Conservation (phyloP, 73 alveolate genomes). For the Blepharisma stoltei region DNA sequence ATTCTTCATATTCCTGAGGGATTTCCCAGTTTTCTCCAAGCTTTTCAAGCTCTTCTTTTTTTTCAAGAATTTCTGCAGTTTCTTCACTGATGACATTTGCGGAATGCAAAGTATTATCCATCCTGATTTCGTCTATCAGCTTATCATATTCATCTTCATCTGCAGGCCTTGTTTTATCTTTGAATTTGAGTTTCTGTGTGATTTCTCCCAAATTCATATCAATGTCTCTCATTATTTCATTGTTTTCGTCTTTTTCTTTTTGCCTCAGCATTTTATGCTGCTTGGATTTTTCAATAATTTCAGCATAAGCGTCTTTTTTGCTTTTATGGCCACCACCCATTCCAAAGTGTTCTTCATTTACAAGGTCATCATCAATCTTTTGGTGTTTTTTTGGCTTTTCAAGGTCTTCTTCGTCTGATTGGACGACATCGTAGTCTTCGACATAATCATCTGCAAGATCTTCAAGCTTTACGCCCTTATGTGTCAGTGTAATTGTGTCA, state of each 20-base stretch:
- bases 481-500: slow-evolving; percentile 4
- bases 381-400: slow-evolving; percentile 3
- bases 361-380: slow-evolving; percentile 5
- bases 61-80: neutral
- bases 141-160: slow-evolving; percentile 21
- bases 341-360: slow-evolving; percentile 21
- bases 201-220: slow-evolving; percentile 16
- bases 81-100: neutral
- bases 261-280: slow-evolving; percentile 9
- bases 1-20: slow-evolving; percentile 4
- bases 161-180: slow-evolving; percentile 1
- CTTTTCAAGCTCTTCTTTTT: neutral
- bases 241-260: slow-evolving; percentile 21
- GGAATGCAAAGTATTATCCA: neutral
- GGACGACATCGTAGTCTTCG: slow-evolving; percentile 20
- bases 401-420: slow-evolving; percentile 8
- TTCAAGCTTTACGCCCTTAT: neutral
- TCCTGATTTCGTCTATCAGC: neutral
- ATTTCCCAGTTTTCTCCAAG: slow-evolving; percentile 26
- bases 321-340: neutral
- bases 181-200: neutral
- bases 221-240: slow-evolving; percentile 18
- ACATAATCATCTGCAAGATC: slow-evolving; percentile 17
- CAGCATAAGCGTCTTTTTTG: slow-evolving; percentile 16
- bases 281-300: slow-evolving; percentile 3